Evolutionary conservation across 2,329 filamentous ascomycete genomes (phyloP).

Genomic region (Tolypocladium album): DNA sequence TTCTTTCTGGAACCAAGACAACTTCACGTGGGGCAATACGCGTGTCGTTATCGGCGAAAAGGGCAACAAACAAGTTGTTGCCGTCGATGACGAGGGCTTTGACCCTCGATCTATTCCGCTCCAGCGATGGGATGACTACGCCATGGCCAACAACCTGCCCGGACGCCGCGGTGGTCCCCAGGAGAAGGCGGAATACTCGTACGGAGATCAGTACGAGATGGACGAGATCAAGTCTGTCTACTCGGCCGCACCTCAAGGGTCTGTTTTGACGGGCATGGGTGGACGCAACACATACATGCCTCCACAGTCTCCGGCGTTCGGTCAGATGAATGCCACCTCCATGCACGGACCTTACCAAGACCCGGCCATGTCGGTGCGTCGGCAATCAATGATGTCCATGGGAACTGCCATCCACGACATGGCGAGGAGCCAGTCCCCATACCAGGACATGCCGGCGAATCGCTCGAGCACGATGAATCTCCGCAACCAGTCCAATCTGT

Average conservation of each 20-base stretch:
- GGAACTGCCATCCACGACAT: slow-evolving; percentile 34
- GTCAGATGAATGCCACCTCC: slow-evolving; percentile 35
- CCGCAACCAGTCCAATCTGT: slow-evolving; percentile 35
- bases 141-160: slow-evolving; percentile 72
- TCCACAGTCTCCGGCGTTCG: slow-evolving; percentile 68
- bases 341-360: slow-evolving; percentile 38
- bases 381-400: slow-evolving; percentile 65
- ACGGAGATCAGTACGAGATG: slow-evolving; percentile 82
- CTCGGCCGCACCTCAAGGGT: slow-evolving; percentile 81
- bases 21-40: slow-evolving; percentile 98
- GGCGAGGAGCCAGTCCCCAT: slow-evolving; percentile 43
- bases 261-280: slow-evolving; percentile 76
- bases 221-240: slow-evolving; percentile 97
- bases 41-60: slow-evolving; percentile 94
- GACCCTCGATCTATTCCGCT: slow-evolving; percentile 88
- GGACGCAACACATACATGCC: slow-evolving; percentile 68
- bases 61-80: slow-evolving; percentile 81
- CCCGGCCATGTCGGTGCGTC: slow-evolving; percentile 40
- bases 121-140: slow-evolving; percentile 97
- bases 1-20: slow-evolving; percentile 99
- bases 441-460: slow-evolving; percentile 41
- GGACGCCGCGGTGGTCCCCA: slow-evolving; percentile 68
- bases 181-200: slow-evolving; percentile 55
- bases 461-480: slow-evolving; percentile 54
- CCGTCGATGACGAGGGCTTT: slow-evolving; percentile 74